A percentile compares a stretch with the other conserved stretches of the same genome.
Evolutionary conservation across 768 basidiomycete species (phyloP).

Genomic region (Mycena alexandri): DNA sequence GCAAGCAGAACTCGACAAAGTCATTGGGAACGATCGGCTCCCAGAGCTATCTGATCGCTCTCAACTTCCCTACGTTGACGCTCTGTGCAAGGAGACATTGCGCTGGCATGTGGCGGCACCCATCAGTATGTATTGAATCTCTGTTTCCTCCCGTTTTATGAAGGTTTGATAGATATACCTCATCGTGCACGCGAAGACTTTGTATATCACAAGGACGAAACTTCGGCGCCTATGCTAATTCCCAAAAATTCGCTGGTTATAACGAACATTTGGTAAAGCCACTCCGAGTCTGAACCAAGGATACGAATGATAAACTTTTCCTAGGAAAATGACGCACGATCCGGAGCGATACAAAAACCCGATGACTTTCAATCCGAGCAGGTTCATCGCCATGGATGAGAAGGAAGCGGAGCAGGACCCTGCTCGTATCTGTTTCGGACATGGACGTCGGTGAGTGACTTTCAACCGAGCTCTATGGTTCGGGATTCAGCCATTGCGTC

Average conservation of each 20-base stretch:
- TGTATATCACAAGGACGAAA: constrained; percentile 2
- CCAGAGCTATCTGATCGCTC: constrained; percentile 32
- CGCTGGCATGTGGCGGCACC: constrained; percentile 31
- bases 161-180: neutral
- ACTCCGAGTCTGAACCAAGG: neutral
- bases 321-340: constrained; percentile 30
- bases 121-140: neutral
- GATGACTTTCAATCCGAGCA: constrained; percentile 26
- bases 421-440: constrained; percentile 19
- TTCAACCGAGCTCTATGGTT: neutral
- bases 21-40: constrained; percentile 29
- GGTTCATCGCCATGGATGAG: constrained; percentile 4
- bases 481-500: neutral
- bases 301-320: neutral
- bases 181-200: constrained; percentile 20
- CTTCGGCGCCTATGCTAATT: constrained; percentile 3
- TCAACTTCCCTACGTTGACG: constrained; percentile 36
- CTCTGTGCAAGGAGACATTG: constrained; percentile 34
- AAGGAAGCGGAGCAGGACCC: constrained; percentile 25
- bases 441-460: constrained; percentile 26
- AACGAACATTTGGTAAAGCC: constrained; percentile 16
- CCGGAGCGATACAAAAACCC: constrained; percentile 17
- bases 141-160: neutral
- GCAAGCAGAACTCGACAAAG: constrained; percentile 28
- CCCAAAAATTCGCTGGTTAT: constrained; percentile 18